Base-by-base conservation (phyloP, 805 yeast species). In the Candida morakotiae region DNA sequence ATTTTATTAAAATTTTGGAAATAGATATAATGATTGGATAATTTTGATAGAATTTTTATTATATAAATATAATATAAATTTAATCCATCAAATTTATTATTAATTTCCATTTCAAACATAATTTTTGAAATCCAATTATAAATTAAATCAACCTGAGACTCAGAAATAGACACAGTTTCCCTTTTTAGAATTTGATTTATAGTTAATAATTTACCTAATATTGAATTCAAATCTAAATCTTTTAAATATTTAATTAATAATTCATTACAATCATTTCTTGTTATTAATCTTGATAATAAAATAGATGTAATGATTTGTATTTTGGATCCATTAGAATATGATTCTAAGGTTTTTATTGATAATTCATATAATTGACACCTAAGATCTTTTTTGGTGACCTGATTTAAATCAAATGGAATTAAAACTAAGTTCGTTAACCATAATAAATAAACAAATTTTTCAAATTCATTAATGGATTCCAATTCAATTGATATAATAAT, bases 391-490 rank as follows among this genome's bases (percentile, higher is more conserved):
- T 53, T 43, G 11, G 16, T 14, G 16, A 18, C 4, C 4, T 32
- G 4, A 1, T 55, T 58, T 18, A 89, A 60, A 2, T 75, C 70
- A 51, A 89, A 88, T 0, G 98, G 97, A 0, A 81, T 76, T n/a
- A 84, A 60, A 0, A 79, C 71, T 16, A 88, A 60, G 8, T 81
- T 76, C 0, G 82, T 71, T 8, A 87, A 66, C 95, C 96, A 89
- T 3, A 83, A 62, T 7, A 87, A 56, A 28, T 79, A 51, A 9
- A 81, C 32, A 40, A 60, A 64, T 1, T 42, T 37, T 35, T 62
- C 65, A 38, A 46, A 47, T 20, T 53, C 62, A 24, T 43, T 40
- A n/a, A 37, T 51, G 1, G 27, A 21, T 3, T 16, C 16, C 5
- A 30, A 9, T 9, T 43, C 42, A 8, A 40, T 31, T 1, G 20